Conservation (phyloP, 495 filamentous ascomycete genomes). For the Aspergillus kassunensis region DNA sequence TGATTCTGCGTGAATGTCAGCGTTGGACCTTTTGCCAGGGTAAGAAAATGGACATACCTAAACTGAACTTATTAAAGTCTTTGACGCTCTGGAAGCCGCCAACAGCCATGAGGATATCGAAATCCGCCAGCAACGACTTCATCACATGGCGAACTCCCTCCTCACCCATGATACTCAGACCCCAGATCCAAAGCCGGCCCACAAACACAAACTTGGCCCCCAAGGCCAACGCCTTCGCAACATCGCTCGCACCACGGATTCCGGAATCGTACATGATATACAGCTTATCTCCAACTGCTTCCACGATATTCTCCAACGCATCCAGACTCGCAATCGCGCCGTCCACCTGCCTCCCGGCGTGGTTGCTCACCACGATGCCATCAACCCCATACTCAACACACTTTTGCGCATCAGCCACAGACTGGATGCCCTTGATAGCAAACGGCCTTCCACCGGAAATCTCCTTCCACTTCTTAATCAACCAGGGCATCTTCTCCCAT, state of each 20-base stretch:
- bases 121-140: constrained; percentile 59
- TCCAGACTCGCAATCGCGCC: constrained; percentile 58
- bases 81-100: constrained; percentile 53
- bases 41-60: no score
- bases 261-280: constrained; percentile 63
- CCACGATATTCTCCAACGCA: constrained; percentile 56
- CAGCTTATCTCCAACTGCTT: constrained; percentile 45
- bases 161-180: constrained; percentile 56
- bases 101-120: constrained; percentile 64
- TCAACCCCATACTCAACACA: constrained; percentile 52
- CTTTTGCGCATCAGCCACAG: constrained; percentile 14
- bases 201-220: constrained; percentile 64
- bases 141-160: constrained; percentile 56
- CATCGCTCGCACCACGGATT: constrained; percentile 52
- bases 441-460: constrained; percentile 24
- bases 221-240: constrained; percentile 59
- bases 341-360: constrained; percentile 61
- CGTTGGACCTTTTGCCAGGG: no score
- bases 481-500: constrained; percentile 52
- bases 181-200: constrained; percentile 61
- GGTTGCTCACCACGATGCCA: constrained; percentile 58
- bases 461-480: constrained; percentile 42
- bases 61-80: constrained; percentile 44
- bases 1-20: constrained; percentile 30
- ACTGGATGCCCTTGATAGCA: constrained; percentile 32